Base-by-base conservation (phyloP, 352 stramenopile genomes). In the Pythium monospermum region DNA sequence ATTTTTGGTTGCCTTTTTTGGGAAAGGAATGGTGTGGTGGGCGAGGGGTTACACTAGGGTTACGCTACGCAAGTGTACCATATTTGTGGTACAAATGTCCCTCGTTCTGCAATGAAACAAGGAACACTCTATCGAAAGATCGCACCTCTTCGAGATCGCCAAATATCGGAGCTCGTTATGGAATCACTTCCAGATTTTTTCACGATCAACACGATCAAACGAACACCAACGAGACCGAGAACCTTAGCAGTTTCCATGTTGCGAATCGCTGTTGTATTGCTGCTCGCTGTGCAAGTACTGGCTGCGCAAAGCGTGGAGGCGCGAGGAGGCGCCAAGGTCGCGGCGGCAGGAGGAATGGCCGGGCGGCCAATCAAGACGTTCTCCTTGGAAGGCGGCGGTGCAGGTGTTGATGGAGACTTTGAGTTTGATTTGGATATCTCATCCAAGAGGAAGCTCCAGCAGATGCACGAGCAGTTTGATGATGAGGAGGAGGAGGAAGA, bases 381-480 rank as follows among this genome's bases (percentile, higher is more conserved):
- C 31, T 27, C 45, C 22, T 26, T 61, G 2, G 38, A 52, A n/a
- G 28, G 39, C 22, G 47, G 32, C 21, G 36, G 33, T 8, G 57
- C 58, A 22, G 41, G 35, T 4, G 49, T 41, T 2, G 45, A 59
- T 33, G 51, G 59, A 4, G 42, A 67, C 18, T 54, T 53, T 30
- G 53, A 59, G 19, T 49, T 61, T 22, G 59, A 67, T 39, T 32
- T 67, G 47, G 59, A 67, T 49, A 6, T 67, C 4, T 45, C 44
- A 18, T 62, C 59, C 40, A 62, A 58, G 42, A 21, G 39, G 6
- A 61, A 51, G 36, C 53, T 59, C 22, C 41, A 59, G 23, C 45
- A 32, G 1, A 23, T 50, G 6, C 39, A 53, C 10, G 19, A 50
- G 42, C 25, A 12, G 21, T 42, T 42, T 6, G 27, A 53, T 25